A percentile compares a stretch with the other conserved stretches of the same genome.
phyloP scores from a whole-genome alignment of 192 early-diverging fungal species.

The Mortierella hygrophila region DNA sequence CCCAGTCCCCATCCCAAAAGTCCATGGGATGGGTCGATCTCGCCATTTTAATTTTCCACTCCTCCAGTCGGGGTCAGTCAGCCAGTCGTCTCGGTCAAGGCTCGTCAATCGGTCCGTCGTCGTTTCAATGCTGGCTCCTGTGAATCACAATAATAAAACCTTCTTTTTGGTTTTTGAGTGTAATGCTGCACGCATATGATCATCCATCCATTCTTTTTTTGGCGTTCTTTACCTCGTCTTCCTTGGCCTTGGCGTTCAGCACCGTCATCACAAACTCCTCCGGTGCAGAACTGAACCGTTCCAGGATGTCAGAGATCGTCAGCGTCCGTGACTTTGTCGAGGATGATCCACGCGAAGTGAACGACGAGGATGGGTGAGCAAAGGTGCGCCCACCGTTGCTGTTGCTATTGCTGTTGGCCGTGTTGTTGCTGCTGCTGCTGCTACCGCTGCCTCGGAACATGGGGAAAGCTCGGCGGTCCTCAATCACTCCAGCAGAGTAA shows the following conservation, averaged over 20 bases:
- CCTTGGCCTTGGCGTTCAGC: constrained; percentile 53
- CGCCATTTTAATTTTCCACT: background rate
- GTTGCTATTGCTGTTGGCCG: background rate
- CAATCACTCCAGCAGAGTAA: constrained; percentile 46
- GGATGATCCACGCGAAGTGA: background rate
- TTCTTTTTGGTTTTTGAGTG: background rate
- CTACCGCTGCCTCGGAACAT: constrained; percentile 35
- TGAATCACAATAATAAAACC: constrained; percentile 2
- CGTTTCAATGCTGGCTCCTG: background rate
- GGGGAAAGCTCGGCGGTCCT: constrained; percentile 45
- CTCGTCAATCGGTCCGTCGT: background rate
- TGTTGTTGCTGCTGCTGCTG: background rate
- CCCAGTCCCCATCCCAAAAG: background rate
- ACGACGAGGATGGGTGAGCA: background rate
- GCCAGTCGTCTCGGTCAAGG: background rate
- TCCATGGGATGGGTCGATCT: background rate
- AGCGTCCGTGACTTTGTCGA: constrained; percentile 14
- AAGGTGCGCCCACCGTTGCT: background rate
- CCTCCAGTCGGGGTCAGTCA: background rate
- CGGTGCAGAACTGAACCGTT: constrained; percentile 36
- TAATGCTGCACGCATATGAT: background rate
- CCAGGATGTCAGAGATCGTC: constrained; percentile 47
- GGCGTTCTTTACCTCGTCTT: constrained; percentile 38
- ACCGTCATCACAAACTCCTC: constrained; percentile 50
- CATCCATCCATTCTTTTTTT: background rate